These are phyloP conservation scores for Ceratocystis destructans DNA, from an alignment of 2,329 filamentous ascomycete genomes.

Conservation along the genomic window DNA sequence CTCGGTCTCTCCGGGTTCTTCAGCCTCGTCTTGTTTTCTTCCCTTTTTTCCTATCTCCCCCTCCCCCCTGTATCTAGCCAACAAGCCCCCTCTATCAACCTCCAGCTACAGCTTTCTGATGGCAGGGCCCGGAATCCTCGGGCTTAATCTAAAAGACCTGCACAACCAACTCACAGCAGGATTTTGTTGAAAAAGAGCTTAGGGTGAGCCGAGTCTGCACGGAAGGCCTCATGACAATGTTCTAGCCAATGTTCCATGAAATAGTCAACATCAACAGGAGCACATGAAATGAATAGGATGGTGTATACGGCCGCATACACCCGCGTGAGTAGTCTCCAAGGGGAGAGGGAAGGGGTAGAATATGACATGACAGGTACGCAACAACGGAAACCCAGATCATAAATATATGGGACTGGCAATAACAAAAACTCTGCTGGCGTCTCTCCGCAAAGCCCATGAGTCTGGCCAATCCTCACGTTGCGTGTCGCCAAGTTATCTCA, in stretches of 20 bases:
- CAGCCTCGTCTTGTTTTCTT: not conserved
- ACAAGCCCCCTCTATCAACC: not conserved
- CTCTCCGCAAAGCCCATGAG: not conserved
- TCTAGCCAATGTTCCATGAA: slow-evolving; percentile 2
- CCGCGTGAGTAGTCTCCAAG: not conserved
- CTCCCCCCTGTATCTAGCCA: not conserved
- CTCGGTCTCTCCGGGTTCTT: not conserved
- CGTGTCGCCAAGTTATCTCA: not conserved
- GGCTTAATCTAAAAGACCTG: not conserved
- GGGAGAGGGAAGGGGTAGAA: not conserved
- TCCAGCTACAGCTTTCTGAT: not conserved
- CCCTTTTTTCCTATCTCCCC: not conserved
- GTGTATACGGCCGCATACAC: not conserved
- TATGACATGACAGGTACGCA: not conserved
- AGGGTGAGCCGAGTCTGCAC: not conserved
- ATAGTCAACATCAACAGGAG: not conserved
- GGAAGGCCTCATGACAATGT: slow-evolving; percentile 5
- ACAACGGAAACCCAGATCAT: not conserved
- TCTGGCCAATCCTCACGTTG: not conserved
- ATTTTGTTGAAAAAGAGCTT: not conserved
- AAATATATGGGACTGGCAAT: not conserved
- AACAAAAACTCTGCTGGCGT: not conserved
- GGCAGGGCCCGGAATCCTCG: slow-evolving; percentile 3
- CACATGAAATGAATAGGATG: not conserved
- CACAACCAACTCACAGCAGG: slow-evolving; percentile 1